Base-by-base conservation (phyloP, 768 basidiomycete species). In the Phaffia tasmanica region DNA sequence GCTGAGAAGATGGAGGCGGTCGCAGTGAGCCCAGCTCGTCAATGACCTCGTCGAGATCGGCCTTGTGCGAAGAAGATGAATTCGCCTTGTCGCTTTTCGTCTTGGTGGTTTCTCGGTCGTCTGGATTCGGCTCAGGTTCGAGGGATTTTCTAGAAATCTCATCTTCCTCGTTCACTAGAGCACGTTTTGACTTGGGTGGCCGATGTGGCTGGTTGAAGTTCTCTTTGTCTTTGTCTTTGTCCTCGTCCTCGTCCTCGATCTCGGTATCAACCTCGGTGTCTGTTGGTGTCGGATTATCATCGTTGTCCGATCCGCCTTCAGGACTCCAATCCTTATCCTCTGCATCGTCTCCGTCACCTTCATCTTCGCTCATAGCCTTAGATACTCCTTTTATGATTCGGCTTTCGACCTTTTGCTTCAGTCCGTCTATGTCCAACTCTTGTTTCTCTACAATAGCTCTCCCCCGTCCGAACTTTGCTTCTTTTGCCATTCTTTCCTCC, bases 241-340 rank as follows among this genome's bases (percentile, higher is more conserved):
- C 53, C 30, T 46, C 27, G 7, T n/a, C 54, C 50, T 64, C 63
- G 21, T 56, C 63, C 35, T 55, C 53, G 1, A n/a, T 32, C 19
- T 57, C 56, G 27, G 27, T 57, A 29, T 57, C 29, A 30, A 42
- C 35, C 35, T 42, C 35, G 11, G 35, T 42, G 35, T 42, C 35
- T 11, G 35, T 42, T 42, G 4, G 35, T 19, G 42, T 57, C 56
- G 35, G 35, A 11, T 4, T 42, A 5, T 42, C 35, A 42, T 42
- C 35, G 35, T 42, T 42, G 11, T 8, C 16, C 25, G 30, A 35
- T 48, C 89, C 88, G 30, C 89, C 86, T 72, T 89, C 89, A 42
- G 86, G 64, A 29, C 81, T 82, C 42, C 81, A 80, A 53, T 80
- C 82, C 21, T 76, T 76, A 54, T 80, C 80, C 51, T 79, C 80